Conservation (phyloP, 805 yeast genomes). For the Yamadazyma kitorensis region DNA sequence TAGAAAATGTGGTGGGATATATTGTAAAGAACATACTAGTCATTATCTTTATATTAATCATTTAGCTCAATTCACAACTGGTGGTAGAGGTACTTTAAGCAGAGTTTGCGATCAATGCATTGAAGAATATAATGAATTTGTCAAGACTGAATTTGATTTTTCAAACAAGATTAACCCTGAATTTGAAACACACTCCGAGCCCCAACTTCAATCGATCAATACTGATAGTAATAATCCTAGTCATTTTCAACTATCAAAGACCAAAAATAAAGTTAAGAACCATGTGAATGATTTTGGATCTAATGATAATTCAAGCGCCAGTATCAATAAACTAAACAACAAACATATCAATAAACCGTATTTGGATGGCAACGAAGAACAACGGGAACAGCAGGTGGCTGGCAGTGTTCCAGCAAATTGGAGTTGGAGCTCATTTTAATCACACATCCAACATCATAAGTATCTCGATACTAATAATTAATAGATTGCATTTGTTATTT, state of each 20-base stretch:
- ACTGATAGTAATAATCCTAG: no score
- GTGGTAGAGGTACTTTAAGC: conserved; percentile 62
- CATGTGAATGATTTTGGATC: conserved; percentile 1
- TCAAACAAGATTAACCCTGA: no score
- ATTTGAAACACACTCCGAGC: no score
- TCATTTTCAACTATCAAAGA: no score
- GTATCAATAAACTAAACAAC: conserved; percentile 1
- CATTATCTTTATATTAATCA: conserved; percentile 54
- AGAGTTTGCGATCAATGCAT: conserved; percentile 72
- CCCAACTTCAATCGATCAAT: no score
- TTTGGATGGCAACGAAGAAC: conserved; percentile 2
- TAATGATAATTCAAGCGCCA: no score
- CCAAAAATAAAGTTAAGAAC: neutral
- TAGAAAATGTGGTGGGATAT: conserved; percentile 80
- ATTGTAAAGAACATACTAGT: conserved; percentile 65
- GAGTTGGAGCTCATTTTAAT: conserved; percentile 75
- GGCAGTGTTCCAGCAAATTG: conserved; percentile 70
- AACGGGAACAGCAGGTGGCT: conserved; percentile 34
- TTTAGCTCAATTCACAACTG: conserved; percentile 63
- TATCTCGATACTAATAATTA: no score
- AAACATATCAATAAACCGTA: conserved; percentile 6
- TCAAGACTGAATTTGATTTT: conserved; percentile 38
- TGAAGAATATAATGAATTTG: conserved; percentile 54
- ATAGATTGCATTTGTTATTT: no score
- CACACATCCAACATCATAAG: no score